Percentiles rank a stretch among this genome's conserved stretches.
phyloP scores from a whole-genome alignment of 129 eudicot genomes.

The Arctium lappa region DNA sequence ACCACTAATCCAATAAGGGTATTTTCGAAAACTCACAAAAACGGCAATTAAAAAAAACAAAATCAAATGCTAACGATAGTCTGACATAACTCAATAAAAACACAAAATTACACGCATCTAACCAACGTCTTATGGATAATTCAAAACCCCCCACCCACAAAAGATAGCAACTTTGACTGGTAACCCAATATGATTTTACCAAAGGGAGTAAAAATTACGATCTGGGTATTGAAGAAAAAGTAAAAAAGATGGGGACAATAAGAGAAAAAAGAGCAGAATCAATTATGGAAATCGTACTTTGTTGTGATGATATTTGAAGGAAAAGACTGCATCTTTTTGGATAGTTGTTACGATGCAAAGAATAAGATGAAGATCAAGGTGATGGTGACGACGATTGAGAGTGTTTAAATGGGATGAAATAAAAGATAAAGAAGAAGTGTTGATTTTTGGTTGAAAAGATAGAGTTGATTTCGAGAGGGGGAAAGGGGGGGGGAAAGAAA shows the following conservation, averaged over 20 bases:
- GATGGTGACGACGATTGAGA: slow-evolving; percentile 10
- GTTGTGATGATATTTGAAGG: slow-evolving; percentile 19
- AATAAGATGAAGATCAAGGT: slow-evolving; percentile 3
- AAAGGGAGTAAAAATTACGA: slow-evolving; percentile 21
- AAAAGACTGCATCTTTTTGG: slow-evolving; percentile 22
- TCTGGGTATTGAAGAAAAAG: slow-evolving; percentile 35
- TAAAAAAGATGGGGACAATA: background rate
- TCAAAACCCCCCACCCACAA: background rate
- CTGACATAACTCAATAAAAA: background rate
- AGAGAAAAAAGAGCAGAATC: background rate
- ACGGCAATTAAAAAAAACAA: background rate
- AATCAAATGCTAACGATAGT: background rate
- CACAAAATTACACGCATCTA: slow-evolving; percentile 9
- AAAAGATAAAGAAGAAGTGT: background rate
- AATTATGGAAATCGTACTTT: slow-evolving; percentile 6
- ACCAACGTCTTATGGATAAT: background rate
- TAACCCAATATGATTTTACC: background rate
- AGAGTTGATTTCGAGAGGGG: slow-evolving; percentile 35
- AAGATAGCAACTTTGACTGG: slow-evolving; percentile 2
- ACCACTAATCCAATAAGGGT: slow-evolving; percentile 14
- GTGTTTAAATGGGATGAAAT: slow-evolving; percentile 23
- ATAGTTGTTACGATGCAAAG: slow-evolving; percentile 1
- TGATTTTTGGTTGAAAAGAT: slow-evolving; percentile 20
- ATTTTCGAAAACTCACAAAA: slow-evolving; percentile 2
- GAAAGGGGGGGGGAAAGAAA: slow-evolving; percentile 21